phyloP scores from a whole-genome alignment of 257 asterid species.

The Galeopsis tetrahit region DNA sequence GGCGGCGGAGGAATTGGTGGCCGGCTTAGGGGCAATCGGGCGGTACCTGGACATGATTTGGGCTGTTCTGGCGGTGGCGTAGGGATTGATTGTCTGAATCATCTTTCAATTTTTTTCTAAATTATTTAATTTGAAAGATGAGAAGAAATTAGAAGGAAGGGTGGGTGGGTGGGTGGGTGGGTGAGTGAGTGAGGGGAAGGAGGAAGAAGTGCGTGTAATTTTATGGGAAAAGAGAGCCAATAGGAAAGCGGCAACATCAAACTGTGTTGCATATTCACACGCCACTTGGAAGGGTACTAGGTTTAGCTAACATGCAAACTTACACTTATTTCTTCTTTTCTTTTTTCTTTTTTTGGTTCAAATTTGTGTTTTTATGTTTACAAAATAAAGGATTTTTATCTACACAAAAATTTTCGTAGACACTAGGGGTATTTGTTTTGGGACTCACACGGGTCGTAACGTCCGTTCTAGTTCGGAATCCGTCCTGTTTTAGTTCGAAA shows the following conservation, averaged over 20 bases:
- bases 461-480: no score
- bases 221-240: conserved; percentile 47
- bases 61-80: conserved; percentile 69
- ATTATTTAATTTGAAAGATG: background rate
- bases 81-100: conserved; percentile 71
- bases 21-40: conserved; percentile 96
- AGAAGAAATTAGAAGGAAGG: conserved; percentile 11
- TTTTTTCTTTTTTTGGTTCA: no score
- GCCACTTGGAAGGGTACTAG: conserved; percentile 73
- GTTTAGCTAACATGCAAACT: conserved; percentile 66
- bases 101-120: conserved; percentile 31
- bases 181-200: conserved; percentile 17
- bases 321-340: conserved; percentile 46
- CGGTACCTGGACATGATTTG: conserved; percentile 90
- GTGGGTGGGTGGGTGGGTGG: background rate
- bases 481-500: no score
- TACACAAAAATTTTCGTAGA: no score
- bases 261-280: conserved; percentile 11
- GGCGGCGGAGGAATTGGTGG: conserved; percentile 24
- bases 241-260: conserved; percentile 71
- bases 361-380: no score
- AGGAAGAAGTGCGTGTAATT: conserved; percentile 20
- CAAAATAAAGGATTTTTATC: no score
- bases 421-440: no score
- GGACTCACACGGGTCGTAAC: no score